These are phyloP conservation scores for Phytopythium montanum DNA, from an alignment of 352 stramenopile species.

Conservation along the genomic window DNA sequence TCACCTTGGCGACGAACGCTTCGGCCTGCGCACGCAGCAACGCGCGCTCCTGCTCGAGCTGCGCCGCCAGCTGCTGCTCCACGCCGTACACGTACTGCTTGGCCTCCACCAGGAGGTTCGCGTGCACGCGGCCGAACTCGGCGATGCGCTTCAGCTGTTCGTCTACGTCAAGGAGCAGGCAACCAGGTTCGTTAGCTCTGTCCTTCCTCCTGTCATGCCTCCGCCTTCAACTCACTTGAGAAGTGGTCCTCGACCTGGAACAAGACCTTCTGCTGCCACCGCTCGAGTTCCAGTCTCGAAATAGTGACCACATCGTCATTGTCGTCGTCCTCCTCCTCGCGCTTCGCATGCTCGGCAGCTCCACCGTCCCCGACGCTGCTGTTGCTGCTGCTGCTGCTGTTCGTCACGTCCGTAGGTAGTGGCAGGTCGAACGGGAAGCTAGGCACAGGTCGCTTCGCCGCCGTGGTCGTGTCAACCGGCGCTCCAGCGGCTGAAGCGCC, in stretches of 20 bases:
- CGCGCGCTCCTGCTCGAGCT: conserved; percentile 46
- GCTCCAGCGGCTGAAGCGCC: conserved; percentile 3
- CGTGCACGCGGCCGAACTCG: conserved; percentile 71
- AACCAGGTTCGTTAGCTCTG: background rate
- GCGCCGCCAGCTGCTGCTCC: conserved; percentile 42
- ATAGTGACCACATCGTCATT: conserved; percentile 34
- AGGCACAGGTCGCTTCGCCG: background rate
- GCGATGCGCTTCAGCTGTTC: conserved; percentile 77
- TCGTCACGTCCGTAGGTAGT: background rate
- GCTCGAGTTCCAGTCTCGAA: conserved; percentile 51
- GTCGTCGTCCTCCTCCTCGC: conserved; percentile 3
- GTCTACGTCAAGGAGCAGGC: conserved; percentile 22
- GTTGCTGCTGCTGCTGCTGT: background rate
- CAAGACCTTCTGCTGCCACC: conserved; percentile 56
- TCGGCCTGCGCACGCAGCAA: conserved; percentile 45
- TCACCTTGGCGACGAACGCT: conserved; percentile 45
- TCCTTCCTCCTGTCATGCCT: background rate
- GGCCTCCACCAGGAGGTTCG: conserved; percentile 57
- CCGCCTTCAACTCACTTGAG: conserved; percentile 33
- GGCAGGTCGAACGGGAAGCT: conserved; percentile 6
- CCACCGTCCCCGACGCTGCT: background rate
- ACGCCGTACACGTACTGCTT: conserved; percentile 61
- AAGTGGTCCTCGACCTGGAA: conserved; percentile 67
- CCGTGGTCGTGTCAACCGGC: background rate
- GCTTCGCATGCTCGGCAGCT: background rate